Evolutionary conservation across 1,284 basidiomycete genomes (phyloP), one percentile per base, ranked within the genome.

Genomic region (Ceratobasidium sp.): DNA sequence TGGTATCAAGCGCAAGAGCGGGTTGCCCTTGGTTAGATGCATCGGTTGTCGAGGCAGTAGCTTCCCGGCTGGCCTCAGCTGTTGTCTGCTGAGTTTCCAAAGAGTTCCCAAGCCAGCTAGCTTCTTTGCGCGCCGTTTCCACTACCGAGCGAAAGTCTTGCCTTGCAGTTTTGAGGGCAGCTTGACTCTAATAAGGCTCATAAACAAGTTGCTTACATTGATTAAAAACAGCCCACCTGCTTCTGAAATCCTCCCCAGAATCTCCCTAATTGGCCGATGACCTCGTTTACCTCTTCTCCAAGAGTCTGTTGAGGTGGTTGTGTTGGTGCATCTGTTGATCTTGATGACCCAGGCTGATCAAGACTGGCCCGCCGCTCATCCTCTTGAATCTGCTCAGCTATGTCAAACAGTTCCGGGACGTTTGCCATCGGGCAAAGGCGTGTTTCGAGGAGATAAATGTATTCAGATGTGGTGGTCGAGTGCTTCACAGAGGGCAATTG

Each of bases 161-260:
- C 68, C 88, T 86, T 6, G 93, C 90, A 50, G 82, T 82, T 72
- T 90, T 83, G 25, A 95, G 76, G 1, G 87, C 91, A 35, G 79
- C 84, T 77, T 91, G 90, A 75, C 91, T 91, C 93, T 95, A 62
- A 43, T 38, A 71, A 58, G 56, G 56, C 32, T 53, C 60, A 34
- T 32, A 34, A 40, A 68, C 62, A 52, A 60, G 43, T 42, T 20
- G 31, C 45, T n/a, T 43, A 13, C 52, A 68, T 42, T 49, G 49
- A 42, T 25, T 43, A 53, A 49, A 40, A 3, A 32, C 52, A 75
- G 72, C 87, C 74, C 74, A 89, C 93, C 87, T 94, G 92, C 78
- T 90, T 91, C 80, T 87, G 86, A 76, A 95, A 90, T 17, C 91
- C 90, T 54, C 93, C 93, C 93, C 93, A 96, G 77, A 94, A 89